Base-by-base conservation (phyloP, 768 basidiomycete species). In the Boletales sp. region DNA sequence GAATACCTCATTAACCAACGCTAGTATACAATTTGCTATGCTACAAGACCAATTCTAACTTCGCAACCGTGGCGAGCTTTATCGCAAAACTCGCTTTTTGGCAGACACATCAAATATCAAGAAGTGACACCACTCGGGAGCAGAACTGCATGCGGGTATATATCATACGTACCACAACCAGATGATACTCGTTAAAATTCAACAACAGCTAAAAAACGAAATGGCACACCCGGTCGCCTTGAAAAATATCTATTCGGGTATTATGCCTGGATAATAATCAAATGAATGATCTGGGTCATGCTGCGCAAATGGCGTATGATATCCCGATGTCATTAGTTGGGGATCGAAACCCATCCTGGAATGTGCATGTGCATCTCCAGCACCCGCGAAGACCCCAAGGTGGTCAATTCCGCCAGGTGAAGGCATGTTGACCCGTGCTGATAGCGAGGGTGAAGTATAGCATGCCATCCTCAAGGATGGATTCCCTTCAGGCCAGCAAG, bases 331-430 rank as follows among this genome's bases (percentile, higher is more conserved):
- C 52, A 67, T 55, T 42, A 56, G 19, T 36, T 54, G 56, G 8
- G 56, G 17, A 15, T 69, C 65, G 15, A 66, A 55, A 19, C 48
- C 56, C 47, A 56, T 47, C 57, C 59, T 54, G 40, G 61, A 31
- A 30, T 55, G 67, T 12, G 70, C 49, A 47, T 69, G 67, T 12
- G 70, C 49, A 47, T 69, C 61, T 36, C 77, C 78, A 40, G 82
- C 61, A 40, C 81, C 81, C 42, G 84, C 70, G 69, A 88, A 88
- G 30, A 83, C 82, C 59, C 84, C 78, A 19, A 63, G 54, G 14
- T 58, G 60, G 35, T 66, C 63, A 38, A 66, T 56, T 41, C 63
- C 57, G 21, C 69, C 66, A 43, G 74, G 69, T 44, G 74, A 67
- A 27, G 69, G 51, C 11, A 67, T 49, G 42, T 55, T 64, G 8